These are phyloP conservation scores for Brachypodium distachyon DNA, from an alignment of 202 grass and related monocot genomes.

Conservation along the genomic window DNA sequence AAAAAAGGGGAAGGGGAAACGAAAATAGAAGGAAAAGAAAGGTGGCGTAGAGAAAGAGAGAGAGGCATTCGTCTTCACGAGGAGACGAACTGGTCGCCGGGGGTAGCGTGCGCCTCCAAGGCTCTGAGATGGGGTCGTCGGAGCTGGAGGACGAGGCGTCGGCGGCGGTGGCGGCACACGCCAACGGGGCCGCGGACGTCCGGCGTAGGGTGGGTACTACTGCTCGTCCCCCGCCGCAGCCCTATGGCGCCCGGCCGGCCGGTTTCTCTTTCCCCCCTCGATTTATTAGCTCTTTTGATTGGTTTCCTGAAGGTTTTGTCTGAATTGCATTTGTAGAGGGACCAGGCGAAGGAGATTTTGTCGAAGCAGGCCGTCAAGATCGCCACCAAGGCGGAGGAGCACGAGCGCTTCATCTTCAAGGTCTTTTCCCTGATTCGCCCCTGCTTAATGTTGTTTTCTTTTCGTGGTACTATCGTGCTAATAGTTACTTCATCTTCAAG, in stretches of 20 bases:
- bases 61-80: slow-evolving; percentile 4
- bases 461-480: too few species aligned
- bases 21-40: background rate
- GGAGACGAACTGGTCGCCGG: background rate
- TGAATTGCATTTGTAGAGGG: slow-evolving; percentile 25
- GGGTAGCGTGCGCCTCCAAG: slow-evolving; percentile 20
- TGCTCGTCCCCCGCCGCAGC: background rate
- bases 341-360: slow-evolving; percentile 77
- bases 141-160: slow-evolving; percentile 25
- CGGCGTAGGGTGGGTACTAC: slow-evolving; percentile 25
- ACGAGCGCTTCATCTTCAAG: slow-evolving; percentile 83
- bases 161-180: background rate
- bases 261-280: background rate
- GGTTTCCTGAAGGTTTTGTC: background rate
- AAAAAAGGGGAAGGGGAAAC: background rate
- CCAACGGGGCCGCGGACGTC: slow-evolving; percentile 34
- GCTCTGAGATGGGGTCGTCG: slow-evolving; percentile 32
- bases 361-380: slow-evolving; percentile 93
- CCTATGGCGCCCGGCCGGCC: background rate
- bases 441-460: background rate
- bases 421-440: slow-evolving; percentile 21
- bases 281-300: background rate
- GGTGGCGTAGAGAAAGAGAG: slow-evolving; percentile 5
- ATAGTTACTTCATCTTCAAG: background rate
- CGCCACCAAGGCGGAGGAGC: slow-evolving; percentile 80